A percentile compares a stretch with the other conserved stretches of the same genome.
phyloP scores from a whole-genome alignment of 1,284 basidiomycete species.

The Vanrija sp. region DNA sequence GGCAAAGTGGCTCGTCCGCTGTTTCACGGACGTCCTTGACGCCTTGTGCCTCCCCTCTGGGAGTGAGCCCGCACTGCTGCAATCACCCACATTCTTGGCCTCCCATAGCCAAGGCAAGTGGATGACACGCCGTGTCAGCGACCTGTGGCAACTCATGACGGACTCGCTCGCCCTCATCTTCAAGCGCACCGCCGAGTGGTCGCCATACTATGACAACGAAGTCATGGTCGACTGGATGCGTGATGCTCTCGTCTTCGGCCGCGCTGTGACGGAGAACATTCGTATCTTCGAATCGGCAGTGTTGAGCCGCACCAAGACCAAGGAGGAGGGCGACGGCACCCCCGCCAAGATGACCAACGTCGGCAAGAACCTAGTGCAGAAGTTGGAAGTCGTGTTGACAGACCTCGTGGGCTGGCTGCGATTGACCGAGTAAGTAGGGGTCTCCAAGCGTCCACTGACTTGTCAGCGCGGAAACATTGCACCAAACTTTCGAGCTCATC shows the following conservation, averaged over 20 bases:
- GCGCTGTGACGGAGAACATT: conserved; percentile 75
- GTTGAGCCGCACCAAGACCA: conserved; percentile 41
- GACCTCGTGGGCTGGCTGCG: conserved; percentile 81
- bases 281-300: conserved; percentile 70
- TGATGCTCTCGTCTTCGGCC: conserved; percentile 85
- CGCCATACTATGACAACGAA: conserved; percentile 68
- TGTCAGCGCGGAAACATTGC: conserved; percentile 64
- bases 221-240: conserved; percentile 95
- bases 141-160: conserved; percentile 79
- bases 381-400: conserved; percentile 69
- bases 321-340: conserved; percentile 23
- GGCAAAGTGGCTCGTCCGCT: conserved; percentile 81
- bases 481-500: conserved; percentile 78
- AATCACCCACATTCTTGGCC: conserved; percentile 51
- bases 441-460: not conserved
- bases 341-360: conserved; percentile 47
- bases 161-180: conserved; percentile 76
- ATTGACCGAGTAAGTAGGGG: conserved; percentile 62
- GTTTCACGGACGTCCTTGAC: conserved; percentile 85
- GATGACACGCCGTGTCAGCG: conserved; percentile 58
- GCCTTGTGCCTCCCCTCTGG: conserved; percentile 69
- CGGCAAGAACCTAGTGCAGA: conserved; percentile 68
- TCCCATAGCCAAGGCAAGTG: conserved; percentile 24
- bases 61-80: conserved; percentile 30
- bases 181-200: conserved; percentile 74